Base-by-base conservation (phyloP, 441 rosid genomes). In the Croton laevigatus region DNA sequence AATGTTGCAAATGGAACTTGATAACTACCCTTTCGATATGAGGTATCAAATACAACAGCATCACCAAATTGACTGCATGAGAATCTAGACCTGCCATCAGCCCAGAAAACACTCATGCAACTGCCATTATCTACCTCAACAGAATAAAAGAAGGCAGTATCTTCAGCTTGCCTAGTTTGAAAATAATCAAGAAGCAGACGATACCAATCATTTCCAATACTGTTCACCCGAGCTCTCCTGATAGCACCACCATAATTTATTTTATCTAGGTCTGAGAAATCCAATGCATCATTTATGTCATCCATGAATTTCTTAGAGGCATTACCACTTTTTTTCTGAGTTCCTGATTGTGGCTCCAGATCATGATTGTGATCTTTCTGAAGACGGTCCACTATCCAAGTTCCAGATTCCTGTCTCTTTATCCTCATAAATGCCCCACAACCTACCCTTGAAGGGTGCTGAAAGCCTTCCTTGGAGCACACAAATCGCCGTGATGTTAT, bases 361-460 rank as follows among this genome's bases (percentile, higher is more conserved):
- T 84, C 93, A 57, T 91, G 98, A 65, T 91, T 93, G 76, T 91
- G 98, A 65, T 85, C 93, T 76, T 83, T 83, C 62, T 77, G 78
- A 45, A 87, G 87, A 81, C 92, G 92, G 66, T 94, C 98, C 16
- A 89, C 95, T 11, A 89, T 81, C 98, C 97, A 94, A 42, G 80
- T 84, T 76, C 91, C 96, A 62, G 78, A 80, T 51, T 85, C 94
- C 73, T 88, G 94, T 62, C 86, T 85, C 85, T 87, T 94, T 62
- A 94, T 89, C 81, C 94, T 86, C 97, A 91, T 91, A 82, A 84
- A 91, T 75, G 97, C 96, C 22, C 95, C 92, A 72, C 98, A 91
- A 0, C 98, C 98, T 42, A 91, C 83, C 71, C 96, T 86, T 17
- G 96, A 88, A 51, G 98, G 98, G 76, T 91, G 98, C 77, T 91